phyloP scores from a whole-genome alignment of 768 basidiomycete species.

The Suillus luteus region DNA sequence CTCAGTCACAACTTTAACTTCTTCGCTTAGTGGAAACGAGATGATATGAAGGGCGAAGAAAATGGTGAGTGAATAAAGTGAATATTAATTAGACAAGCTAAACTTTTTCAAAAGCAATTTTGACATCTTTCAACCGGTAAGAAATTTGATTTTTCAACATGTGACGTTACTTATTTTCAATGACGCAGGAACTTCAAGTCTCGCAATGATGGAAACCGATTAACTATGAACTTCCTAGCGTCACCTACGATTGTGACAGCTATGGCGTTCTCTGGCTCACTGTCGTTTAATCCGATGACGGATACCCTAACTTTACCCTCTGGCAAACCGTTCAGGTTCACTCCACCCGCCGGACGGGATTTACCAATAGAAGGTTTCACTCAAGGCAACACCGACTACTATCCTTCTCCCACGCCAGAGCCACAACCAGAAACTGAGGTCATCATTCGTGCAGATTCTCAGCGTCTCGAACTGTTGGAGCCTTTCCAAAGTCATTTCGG shows the following conservation, averaged over 20 bases:
- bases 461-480: slow-evolving; percentile 82
- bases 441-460: slow-evolving; percentile 74
- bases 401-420: slow-evolving; percentile 71
- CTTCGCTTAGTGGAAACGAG: slow-evolving; percentile 80
- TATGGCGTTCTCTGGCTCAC: slow-evolving; percentile 92
- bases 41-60: slow-evolving; percentile 84
- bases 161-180: slow-evolving; percentile 8
- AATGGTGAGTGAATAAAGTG: slow-evolving; percentile 60
- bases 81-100: slow-evolving; percentile 9
- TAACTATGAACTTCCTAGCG: slow-evolving; percentile 97
- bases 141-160: slow-evolving; percentile 18
- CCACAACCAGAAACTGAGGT: slow-evolving; percentile 79
- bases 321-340: slow-evolving; percentile 82
- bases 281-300: slow-evolving; percentile 91
- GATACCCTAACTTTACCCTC: slow-evolving; percentile 69
- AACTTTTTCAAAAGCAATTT: slow-evolving; percentile 61
- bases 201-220: slow-evolving; percentile 91
- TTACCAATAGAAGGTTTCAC: slow-evolving; percentile 85
- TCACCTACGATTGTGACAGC: slow-evolving; percentile 97
- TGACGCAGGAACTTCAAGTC: slow-evolving; percentile 76
- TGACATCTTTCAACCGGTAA: slow-evolving; percentile 95
- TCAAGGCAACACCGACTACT: slow-evolving; percentile 69
- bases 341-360: slow-evolving; percentile 80
- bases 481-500: slow-evolving; percentile 84
- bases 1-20: slow-evolving; percentile 10